Conservation (phyloP, 306 rosid genomes). For the Pueraria montana region DNA sequence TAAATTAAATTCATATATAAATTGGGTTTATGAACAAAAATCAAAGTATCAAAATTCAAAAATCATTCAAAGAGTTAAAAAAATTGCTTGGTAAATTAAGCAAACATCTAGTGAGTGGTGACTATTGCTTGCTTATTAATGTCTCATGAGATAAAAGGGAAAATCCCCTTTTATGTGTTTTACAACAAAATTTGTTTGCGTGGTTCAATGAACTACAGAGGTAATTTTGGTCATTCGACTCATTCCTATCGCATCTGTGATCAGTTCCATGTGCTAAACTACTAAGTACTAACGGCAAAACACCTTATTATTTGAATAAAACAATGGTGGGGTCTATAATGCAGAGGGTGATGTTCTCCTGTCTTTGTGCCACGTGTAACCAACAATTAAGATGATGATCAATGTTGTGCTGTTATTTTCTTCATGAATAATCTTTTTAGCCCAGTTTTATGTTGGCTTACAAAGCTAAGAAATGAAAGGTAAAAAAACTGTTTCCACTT, state of each 20-base stretch:
- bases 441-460: constrained; percentile 32
- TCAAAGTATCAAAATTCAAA: background rate
- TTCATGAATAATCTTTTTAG: constrained; percentile 37
- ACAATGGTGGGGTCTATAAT: constrained; percentile 38
- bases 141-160: background rate
- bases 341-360: constrained; percentile 2
- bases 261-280: constrained; percentile 45
- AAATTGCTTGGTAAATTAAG: background rate
- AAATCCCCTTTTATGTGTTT: background rate
- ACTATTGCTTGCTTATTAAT: background rate
- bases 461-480: constrained; percentile 15
- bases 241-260: constrained; percentile 9
- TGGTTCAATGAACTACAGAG: constrained; percentile 25
- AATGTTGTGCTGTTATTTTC: constrained; percentile 40
- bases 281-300: constrained; percentile 34
- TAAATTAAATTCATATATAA: background rate
- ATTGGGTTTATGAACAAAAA: background rate
- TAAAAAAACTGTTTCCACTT: constrained; percentile 35
- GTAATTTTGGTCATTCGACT: constrained; percentile 23
- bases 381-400: constrained; percentile 32
- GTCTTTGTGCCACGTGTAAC: constrained; percentile 43
- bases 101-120: background rate
- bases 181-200: background rate
- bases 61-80: background rate
- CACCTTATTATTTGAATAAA: constrained; percentile 39